Percentiles rank a stretch among this genome's conserved stretches.
phyloP scores from a whole-genome alignment of 129 eudicot species.

The Chrysanthemum seticuspe region DNA sequence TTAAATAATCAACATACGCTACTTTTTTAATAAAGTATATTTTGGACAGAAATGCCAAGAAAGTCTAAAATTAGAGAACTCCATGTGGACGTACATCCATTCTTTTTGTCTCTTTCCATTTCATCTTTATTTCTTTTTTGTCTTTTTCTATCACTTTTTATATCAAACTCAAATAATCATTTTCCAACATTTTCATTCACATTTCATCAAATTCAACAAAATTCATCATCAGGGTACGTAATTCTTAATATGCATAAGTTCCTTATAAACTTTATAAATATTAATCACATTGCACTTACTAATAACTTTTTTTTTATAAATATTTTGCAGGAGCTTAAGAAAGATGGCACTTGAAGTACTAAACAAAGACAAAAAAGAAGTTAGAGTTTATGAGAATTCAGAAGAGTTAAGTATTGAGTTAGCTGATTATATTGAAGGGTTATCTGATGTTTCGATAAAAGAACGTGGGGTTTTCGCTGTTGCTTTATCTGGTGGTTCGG shows the following conservation, averaged over 20 bases:
- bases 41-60: background rate
- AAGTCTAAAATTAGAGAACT: constrained; percentile 10
- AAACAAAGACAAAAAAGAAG: constrained; percentile 43
- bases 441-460: constrained; percentile 60
- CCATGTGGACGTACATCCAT: background rate
- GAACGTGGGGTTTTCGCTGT: constrained; percentile 69
- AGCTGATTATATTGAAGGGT: constrained; percentile 60
- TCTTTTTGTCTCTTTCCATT: background rate
- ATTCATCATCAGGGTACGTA: background rate
- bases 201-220: constrained; percentile 15
- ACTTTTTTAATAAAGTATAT: background rate
- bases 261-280: no score
- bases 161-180: background rate
- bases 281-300: constrained; percentile 2
- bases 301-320: background rate
- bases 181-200: background rate
- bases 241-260: constrained; percentile 5
- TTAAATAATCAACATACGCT: no score
- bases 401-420: constrained; percentile 64
- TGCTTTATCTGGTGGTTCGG: constrained; percentile 84
- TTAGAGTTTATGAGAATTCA: constrained; percentile 56
- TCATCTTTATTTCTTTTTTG: background rate
- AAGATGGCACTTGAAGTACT: constrained; percentile 46
- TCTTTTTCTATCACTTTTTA: constrained; percentile 14
- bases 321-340: constrained; percentile 13